phyloP scores from a whole-genome alignment of 257 asterid genomes.

The Solanum corneliomulleri region DNA sequence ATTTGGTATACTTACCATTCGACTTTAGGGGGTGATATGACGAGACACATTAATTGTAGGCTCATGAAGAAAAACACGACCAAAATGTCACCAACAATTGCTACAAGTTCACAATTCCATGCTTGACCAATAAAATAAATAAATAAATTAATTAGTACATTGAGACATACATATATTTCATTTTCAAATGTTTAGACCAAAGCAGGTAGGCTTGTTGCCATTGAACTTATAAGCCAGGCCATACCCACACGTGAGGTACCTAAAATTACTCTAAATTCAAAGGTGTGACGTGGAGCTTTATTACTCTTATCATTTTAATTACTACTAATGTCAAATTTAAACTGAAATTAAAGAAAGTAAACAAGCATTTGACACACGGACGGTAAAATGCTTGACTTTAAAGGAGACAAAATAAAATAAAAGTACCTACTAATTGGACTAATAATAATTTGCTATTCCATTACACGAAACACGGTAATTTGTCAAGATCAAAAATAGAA shows the following conservation, averaged over 20 bases:
- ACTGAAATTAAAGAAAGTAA: not conserved
- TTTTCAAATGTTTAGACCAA: not conserved
- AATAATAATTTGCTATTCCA: not conserved
- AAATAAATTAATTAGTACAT: not conserved
- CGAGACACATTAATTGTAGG: not conserved
- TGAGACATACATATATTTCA: not conserved
- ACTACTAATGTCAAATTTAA: not conserved
- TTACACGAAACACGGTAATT: not conserved
- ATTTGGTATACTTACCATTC: constrained; percentile 4
- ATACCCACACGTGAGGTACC: constrained; percentile 6
- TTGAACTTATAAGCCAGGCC: not conserved
- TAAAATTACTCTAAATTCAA: not conserved
- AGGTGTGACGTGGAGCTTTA: not conserved
- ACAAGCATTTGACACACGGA: not conserved
- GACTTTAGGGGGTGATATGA: not conserved
- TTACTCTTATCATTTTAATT: not conserved
- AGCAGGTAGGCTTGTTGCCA: not conserved
- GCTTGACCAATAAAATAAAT: not conserved
- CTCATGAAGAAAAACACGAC: not conserved
- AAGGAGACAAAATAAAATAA: constrained; percentile 20
- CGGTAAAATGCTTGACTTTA: constrained; percentile 27
- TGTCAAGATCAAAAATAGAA: not conserved
- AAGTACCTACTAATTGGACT: constrained; percentile 19
- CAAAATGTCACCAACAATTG: not conserved
- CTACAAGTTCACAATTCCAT: not conserved